Conservation (phyloP, 129 eudicot species). For the Saussurea involucrata region DNA sequence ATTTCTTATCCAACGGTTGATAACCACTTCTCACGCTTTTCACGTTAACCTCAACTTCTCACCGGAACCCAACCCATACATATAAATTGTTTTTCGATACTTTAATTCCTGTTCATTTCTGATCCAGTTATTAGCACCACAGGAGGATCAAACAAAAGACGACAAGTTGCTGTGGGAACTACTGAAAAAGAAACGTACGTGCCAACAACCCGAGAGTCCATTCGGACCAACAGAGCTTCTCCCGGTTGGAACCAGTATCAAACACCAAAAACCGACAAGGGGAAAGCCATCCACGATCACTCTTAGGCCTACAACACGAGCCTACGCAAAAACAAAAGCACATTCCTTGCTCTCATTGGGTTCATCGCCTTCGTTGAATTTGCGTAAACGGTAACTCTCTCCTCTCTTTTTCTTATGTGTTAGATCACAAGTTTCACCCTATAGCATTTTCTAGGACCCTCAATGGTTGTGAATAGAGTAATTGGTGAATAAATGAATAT, state of each 20-base stretch:
- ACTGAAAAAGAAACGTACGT: constrained; percentile 42
- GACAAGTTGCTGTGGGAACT: constrained; percentile 63
- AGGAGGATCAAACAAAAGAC: constrained; percentile 51
- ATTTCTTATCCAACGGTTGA: no score
- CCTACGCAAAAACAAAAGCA: constrained; percentile 20
- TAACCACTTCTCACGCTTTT: no score
- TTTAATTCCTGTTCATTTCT: neutral
- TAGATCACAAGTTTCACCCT: neutral
- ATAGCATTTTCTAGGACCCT: neutral
- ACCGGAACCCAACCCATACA: no score
- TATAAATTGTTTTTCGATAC: neutral
- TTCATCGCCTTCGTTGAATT: constrained; percentile 54
- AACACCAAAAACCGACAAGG: constrained; percentile 26
- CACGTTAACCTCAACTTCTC: no score
- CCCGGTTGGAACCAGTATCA: constrained; percentile 32
- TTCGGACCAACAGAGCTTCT: constrained; percentile 44
- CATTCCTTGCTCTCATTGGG: constrained; percentile 43
- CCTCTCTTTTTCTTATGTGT: neutral
- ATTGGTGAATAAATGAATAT: neutral
- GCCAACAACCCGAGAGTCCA: constrained; percentile 52
- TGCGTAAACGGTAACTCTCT: constrained; percentile 1
- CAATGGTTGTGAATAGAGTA: neutral
- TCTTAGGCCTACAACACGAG: constrained; percentile 20
- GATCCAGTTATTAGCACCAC: constrained; percentile 31
- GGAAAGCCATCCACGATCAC: constrained; percentile 19